Evolutionary conservation across 73 alveolate genomes (phyloP).

Genomic region (Blepharisma japonicum): DNA sequence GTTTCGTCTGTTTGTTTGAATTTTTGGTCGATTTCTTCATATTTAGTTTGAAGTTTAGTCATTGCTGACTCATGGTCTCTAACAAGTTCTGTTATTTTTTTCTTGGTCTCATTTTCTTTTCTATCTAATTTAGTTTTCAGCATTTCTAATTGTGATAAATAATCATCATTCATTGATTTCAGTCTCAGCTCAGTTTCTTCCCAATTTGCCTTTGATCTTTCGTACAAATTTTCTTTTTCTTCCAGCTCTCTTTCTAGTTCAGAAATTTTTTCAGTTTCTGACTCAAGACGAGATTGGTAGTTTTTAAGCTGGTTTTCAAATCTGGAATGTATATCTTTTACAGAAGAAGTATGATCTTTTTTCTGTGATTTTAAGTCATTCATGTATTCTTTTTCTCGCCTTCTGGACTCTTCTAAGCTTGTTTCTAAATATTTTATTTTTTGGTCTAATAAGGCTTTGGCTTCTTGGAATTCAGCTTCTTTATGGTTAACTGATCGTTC

Average conservation of each 20-base stretch:
- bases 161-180: neutral
- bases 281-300: slow-evolving; percentile 1
- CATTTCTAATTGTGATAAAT: neutral
- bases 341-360: slow-evolving; percentile 34
- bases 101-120: neutral
- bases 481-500: slow-evolving; percentile 46
- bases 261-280: neutral
- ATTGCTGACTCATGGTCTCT: neutral
- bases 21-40: slow-evolving; percentile 49
- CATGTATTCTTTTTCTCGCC: slow-evolving; percentile 35
- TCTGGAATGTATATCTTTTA: slow-evolving; percentile 25
- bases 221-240: neutral
- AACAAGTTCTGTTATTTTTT: neutral
- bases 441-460: slow-evolving; percentile 72
- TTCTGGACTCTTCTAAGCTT: slow-evolving; percentile 35
- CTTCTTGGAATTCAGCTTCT: slow-evolving; percentile 53
- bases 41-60: slow-evolving; percentile 51
- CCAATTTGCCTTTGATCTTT: neutral
- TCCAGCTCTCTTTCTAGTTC: slow-evolving; percentile 9
- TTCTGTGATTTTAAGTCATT: slow-evolving; percentile 41
- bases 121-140: neutral
- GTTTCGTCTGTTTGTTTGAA: slow-evolving; percentile 2
- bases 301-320: slow-evolving; percentile 8
- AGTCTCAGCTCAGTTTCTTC: slow-evolving; percentile 7
- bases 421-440: slow-evolving; percentile 70